A percentile compares a stretch with the other conserved stretches of the same genome.
These are phyloP conservation scores for Adansonia digitata DNA, from an alignment of 345 rosid species.

Conservation along the genomic window DNA sequence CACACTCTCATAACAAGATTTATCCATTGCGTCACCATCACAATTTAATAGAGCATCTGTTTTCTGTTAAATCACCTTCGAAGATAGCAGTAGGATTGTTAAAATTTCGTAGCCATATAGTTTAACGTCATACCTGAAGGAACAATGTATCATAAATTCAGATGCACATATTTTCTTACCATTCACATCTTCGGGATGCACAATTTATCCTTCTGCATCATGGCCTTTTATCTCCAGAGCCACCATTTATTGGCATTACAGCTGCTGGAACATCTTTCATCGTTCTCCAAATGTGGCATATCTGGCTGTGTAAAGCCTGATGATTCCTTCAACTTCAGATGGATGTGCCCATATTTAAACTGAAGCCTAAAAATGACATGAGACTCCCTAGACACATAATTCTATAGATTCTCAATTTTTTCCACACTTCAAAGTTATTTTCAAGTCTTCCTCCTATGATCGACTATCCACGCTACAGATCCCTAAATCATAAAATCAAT, in stretches of 20 bases:
- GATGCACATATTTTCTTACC: conserved; percentile 16
- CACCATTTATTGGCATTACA: conserved; percentile 28
- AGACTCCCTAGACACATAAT: conserved; percentile 11
- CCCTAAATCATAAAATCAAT: conserved; percentile 13
- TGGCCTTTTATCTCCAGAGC: conserved; percentile 23
- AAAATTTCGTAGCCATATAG: conserved; percentile 14
- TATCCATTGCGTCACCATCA: conserved; percentile 22
- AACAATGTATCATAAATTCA: conserved; percentile 7
- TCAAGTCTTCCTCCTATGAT: conserved; percentile 1
- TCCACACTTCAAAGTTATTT: not conserved
- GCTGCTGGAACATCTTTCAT: conserved; percentile 33
- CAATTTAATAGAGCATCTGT: conserved; percentile 37
- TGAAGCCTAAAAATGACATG: conserved; percentile 8
- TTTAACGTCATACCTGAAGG: conserved; percentile 7
- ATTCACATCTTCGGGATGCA: conserved; percentile 12
- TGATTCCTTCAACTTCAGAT: conserved; percentile 18
- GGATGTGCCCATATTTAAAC: conserved; percentile 13
- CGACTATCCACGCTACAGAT: not conserved
- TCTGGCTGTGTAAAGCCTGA: conserved; percentile 19
- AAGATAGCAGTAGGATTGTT: conserved; percentile 18
- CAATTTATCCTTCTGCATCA: conserved; percentile 7
- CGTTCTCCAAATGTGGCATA: conserved; percentile 37
- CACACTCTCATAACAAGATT: conserved; percentile 21
- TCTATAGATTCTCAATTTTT: not conserved
- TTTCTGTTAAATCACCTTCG: conserved; percentile 31